Conservation (phyloP, 192 early-diverging fungal species). For the Podila epicladia region DNA sequence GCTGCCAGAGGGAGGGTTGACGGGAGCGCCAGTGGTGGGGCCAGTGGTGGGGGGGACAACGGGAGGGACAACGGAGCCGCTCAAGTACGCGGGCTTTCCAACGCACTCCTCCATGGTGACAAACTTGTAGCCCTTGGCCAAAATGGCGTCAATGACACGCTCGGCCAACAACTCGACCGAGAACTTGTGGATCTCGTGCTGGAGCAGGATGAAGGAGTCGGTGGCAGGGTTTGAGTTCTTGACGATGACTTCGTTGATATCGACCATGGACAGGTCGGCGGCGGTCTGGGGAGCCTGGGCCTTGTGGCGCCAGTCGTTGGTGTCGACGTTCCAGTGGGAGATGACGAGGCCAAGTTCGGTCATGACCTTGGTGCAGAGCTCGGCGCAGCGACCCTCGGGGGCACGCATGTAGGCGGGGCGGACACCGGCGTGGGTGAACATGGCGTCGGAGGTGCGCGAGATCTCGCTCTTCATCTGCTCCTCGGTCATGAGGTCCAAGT, state of each 20-base stretch:
- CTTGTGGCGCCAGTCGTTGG: slow-evolving; percentile 51
- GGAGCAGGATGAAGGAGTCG: slow-evolving; percentile 47
- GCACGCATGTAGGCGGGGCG: slow-evolving; percentile 68
- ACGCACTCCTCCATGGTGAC: slow-evolving; percentile 53
- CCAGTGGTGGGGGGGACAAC: background rate
- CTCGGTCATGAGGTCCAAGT: slow-evolving; percentile 56
- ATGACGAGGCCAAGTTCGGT: slow-evolving; percentile 30
- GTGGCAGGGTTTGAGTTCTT: slow-evolving; percentile 30
- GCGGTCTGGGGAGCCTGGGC: slow-evolving; percentile 2
- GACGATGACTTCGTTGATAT: slow-evolving; percentile 33
- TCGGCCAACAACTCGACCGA: slow-evolving; percentile 36
- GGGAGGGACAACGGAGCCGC: slow-evolving; percentile 18
- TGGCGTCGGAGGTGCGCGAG: slow-evolving; percentile 56
- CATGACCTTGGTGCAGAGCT: slow-evolving; percentile 40
- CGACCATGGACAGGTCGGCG: slow-evolving; percentile 23
- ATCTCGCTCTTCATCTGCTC: slow-evolving; percentile 55
- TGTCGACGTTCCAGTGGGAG: slow-evolving; percentile 54
- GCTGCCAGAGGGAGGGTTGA: background rate
- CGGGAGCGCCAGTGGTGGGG: background rate
- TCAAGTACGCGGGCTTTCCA: slow-evolving; percentile 49
- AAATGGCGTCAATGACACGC: slow-evolving; percentile 42
- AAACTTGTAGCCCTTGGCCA: slow-evolving; percentile 47
- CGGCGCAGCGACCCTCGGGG: slow-evolving; percentile 60
- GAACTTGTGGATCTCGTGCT: slow-evolving; percentile 56
- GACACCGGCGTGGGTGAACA: slow-evolving; percentile 60